Evolutionary conservation across 2,329 filamentous ascomycete species (phyloP), one percentile per base, ranked within the genome.

Genomic region (Colletotrichum viniferum): DNA sequence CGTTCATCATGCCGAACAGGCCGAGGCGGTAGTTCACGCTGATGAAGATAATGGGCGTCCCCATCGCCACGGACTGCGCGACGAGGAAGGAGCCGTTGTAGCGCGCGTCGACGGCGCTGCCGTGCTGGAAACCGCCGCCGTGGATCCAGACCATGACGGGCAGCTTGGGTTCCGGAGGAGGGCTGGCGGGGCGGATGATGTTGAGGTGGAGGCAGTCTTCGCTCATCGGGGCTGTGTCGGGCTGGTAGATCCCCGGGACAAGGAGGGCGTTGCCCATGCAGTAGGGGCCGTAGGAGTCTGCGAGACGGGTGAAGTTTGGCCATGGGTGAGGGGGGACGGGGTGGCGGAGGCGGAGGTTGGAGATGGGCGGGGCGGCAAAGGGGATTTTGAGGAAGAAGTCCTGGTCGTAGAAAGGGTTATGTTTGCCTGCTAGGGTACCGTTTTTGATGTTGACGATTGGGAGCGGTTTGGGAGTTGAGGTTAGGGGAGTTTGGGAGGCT

Each of bases 31-130:
- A 89, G 77, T 89, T 88, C 69, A 89, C 77, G 8, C 82, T 84
- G 18, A 89, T 85, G 0, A 80, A 86, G 34, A 90, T 83, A 69
- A 90, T 84, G 1, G 86, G 87, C 65, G 86, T 85, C 69, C 85
- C 85, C 18, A 86, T 86, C 5, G 81, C 77, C 36, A 86, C 82
- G 26, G 86, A 83, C 76, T 85, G 85, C 16, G 85, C 78, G 1
- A 93, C 89, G 64, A 93, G 88, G 74, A 88, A 90, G 18, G 89
- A 90, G 73, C 92, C 84, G 79, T 93, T 92, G 81, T 93, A 93
- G 28, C 89, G 85, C 21, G 85, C 80, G 69, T 90, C 87, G 77
- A 78, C 36, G 80, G 85, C 73, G 9, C 85, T 85, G 6, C 88
- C 88, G 78, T 74, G 74, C 28, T 76, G 69, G 77, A 77, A 87